A percentile compares a stretch with the other conserved stretches of the same genome.
phyloP scores from a whole-genome alignment of 148 eudicot species.

The Chenopodium suecicum region DNA sequence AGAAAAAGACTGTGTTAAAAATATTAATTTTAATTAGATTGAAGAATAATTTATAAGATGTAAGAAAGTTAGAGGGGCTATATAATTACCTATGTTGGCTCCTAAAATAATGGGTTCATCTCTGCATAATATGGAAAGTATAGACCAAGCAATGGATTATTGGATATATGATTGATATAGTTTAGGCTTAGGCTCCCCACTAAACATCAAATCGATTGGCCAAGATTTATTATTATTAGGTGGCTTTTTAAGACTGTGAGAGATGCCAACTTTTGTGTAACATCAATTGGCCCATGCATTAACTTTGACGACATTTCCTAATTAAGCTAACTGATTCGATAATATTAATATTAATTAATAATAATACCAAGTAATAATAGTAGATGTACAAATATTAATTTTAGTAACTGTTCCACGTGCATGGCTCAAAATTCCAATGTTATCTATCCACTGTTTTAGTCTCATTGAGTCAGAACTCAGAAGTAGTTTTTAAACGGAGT shows the following conservation, averaged over 20 bases:
- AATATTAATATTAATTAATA: background rate
- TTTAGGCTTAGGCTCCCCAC: background rate
- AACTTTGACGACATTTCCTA: background rate
- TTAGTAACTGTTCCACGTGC: constrained; percentile 3
- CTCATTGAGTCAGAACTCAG: no score
- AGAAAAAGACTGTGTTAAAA: no score
- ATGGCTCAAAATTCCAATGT: background rate
- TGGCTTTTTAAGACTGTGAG: background rate
- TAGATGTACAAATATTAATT: background rate
- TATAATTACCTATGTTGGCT: background rate
- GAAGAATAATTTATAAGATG: background rate
- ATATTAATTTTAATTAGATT: background rate
- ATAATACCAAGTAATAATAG: background rate
- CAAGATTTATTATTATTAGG: constrained; percentile 1
- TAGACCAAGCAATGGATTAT: background rate
- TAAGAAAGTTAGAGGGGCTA: background rate
- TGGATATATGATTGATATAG: background rate
- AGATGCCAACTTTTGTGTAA: constrained; percentile 19
- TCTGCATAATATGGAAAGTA: background rate
- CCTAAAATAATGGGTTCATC: background rate
- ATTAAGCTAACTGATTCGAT: background rate
- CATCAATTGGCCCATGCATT: constrained; percentile 16
- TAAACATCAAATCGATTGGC: constrained; percentile 8
- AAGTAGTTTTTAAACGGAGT: no score
- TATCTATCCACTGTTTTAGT: background rate